Evolutionary conservation across 208 protist species (phyloP).

Genomic region (Crithidia sp.): DNA sequence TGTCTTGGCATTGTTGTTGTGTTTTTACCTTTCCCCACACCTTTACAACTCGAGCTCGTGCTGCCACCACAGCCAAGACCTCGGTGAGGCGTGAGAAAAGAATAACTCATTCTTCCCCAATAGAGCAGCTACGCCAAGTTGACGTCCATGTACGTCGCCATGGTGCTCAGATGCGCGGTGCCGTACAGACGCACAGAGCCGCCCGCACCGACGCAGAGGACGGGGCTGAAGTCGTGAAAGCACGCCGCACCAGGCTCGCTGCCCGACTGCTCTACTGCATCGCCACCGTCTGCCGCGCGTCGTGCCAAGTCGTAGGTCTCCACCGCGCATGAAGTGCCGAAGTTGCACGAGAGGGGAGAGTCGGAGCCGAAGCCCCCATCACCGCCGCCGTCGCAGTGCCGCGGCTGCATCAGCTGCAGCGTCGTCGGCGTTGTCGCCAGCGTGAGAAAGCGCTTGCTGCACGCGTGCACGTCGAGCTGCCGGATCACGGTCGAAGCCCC

Average conservation of each 20-base stretch:
- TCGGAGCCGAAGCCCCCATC: background rate
- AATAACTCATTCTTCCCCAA: background rate
- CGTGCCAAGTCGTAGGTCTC: constrained; percentile 15
- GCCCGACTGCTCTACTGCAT: background rate
- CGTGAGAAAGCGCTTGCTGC: constrained; percentile 48
- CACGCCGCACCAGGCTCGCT: constrained; percentile 30
- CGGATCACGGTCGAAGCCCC: constrained; percentile 18
- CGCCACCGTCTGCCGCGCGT: background rate
- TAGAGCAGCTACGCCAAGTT: constrained; percentile 5
- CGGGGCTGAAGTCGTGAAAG: constrained; percentile 46
- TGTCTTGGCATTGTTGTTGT: no score
- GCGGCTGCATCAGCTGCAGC: constrained; percentile 39
- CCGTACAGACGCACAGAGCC: constrained; percentile 35
- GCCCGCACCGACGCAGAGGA: constrained; percentile 36
- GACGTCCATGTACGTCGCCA: constrained; percentile 19
- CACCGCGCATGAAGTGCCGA: constrained; percentile 9
- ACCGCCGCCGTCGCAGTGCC: background rate
- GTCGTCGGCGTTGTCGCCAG: constrained; percentile 55
- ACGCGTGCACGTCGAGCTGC: constrained; percentile 59
- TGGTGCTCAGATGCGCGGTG: constrained; percentile 21
- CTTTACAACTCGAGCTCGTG: no score
- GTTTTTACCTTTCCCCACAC: no score
- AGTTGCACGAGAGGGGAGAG: background rate
- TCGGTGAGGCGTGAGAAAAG: background rate
- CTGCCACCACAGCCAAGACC: no score